These are phyloP conservation scores for Hsuehochloa calcarea DNA, from an alignment of 176 grass and related monocot genomes.

Conservation along the genomic window DNA sequence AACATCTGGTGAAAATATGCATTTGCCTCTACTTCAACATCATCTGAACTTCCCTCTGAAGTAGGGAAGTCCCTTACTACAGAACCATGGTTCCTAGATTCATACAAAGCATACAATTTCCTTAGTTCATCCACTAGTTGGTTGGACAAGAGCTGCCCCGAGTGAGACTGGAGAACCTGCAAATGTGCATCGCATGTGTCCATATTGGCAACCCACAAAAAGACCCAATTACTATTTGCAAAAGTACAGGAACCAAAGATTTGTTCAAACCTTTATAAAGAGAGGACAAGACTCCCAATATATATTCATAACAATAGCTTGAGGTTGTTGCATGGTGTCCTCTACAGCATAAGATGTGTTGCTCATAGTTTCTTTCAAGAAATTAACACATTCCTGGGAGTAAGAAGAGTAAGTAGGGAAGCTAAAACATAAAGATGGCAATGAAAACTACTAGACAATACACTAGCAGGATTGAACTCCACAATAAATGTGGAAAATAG, in stretches of 20 bases:
- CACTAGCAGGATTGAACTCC: constrained; percentile 20
- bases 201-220: neutral
- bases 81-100: constrained; percentile 35
- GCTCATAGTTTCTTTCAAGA: constrained; percentile 56
- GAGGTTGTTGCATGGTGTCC: constrained; percentile 32
- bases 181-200: constrained; percentile 16
- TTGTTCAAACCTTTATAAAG: constrained; percentile 58
- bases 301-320: constrained; percentile 33
- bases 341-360: constrained; percentile 40
- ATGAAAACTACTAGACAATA: constrained; percentile 1
- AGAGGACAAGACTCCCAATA: constrained; percentile 58
- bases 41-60: constrained; percentile 52
- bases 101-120: constrained; percentile 39
- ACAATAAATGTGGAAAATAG: neutral
- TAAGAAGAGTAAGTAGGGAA: constrained; percentile 9
- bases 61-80: constrained; percentile 27
- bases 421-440: constrained; percentile 15
- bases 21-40: constrained; percentile 65
- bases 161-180: constrained; percentile 66
- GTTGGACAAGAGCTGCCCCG: constrained; percentile 52
- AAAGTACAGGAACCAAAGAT: constrained; percentile 10
- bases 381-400: constrained; percentile 59
- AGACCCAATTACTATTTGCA: neutral
- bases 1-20: constrained; percentile 87
- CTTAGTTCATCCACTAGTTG: constrained; percentile 63